Evolutionary conservation across 345 rosid genomes (phyloP).

Genomic region (Physaria fendleri): DNA sequence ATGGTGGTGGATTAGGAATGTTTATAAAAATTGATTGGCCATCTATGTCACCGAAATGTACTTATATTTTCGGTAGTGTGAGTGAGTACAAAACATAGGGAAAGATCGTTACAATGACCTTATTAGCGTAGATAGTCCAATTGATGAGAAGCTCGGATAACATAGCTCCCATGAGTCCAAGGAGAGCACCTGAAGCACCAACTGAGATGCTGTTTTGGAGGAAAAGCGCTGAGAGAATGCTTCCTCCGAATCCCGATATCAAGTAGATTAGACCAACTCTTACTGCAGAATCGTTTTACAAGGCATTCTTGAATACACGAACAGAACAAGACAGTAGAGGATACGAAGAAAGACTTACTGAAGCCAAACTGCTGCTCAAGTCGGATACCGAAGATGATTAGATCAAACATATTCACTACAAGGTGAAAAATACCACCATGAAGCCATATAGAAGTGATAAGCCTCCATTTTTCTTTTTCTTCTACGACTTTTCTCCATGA

Average conservation of each 20-base stretch:
- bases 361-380: constrained; percentile 95
- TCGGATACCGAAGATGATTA: constrained; percentile 67
- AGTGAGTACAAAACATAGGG: no score
- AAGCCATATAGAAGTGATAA: constrained; percentile 72
- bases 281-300: constrained; percentile 34
- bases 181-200: constrained; percentile 97
- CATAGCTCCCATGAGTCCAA: constrained; percentile 97
- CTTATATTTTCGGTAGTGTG: no score
- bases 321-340: background rate
- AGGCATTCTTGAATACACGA: background rate
- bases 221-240: constrained; percentile 69
- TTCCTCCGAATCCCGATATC: constrained; percentile 74
- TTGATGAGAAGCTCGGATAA: constrained; percentile 87
- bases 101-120: constrained; percentile 37
- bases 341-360: constrained; percentile 34
- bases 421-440: constrained; percentile 92
- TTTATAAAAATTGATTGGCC: no score
- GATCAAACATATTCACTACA: constrained; percentile 63
- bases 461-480: constrained; percentile 83
- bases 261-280: constrained; percentile 70
- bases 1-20: no score
- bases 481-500: constrained; percentile 55
- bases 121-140: constrained; percentile 85
- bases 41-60: no score
- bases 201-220: constrained; percentile 60